Percentiles rank a stretch among this genome's conserved stretches.
Conservation (phyloP, 2,329 filamentous ascomycete genomes). For the Bimuria novae-zelandiae region DNA sequence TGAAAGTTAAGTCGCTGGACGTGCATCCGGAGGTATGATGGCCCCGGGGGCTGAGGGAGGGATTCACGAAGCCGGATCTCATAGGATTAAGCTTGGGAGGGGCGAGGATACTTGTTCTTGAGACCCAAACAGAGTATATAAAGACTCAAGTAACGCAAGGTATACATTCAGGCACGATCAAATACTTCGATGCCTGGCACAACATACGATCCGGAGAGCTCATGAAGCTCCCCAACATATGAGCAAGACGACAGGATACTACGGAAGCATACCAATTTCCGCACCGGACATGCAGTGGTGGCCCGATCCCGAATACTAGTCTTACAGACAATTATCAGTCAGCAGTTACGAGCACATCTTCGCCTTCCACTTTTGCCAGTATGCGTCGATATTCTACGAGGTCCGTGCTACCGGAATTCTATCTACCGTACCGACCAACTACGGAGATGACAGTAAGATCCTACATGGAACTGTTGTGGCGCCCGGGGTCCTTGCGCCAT, state of each 20-base stretch:
- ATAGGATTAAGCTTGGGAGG: no score
- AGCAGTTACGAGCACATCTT: slow-evolving; percentile 43
- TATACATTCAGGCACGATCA: slow-evolving; percentile 41
- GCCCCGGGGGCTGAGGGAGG: no score
- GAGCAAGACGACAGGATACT: slow-evolving; percentile 63
- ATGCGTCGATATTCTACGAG: slow-evolving; percentile 48
- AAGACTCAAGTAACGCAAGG: no score
- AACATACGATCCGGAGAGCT: slow-evolving; percentile 42
- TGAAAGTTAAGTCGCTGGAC: no score
- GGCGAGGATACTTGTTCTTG: no score
- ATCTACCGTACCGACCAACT: slow-evolving; percentile 46
- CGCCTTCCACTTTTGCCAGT: slow-evolving; percentile 49
- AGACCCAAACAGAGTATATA: no score
- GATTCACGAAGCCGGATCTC: no score
- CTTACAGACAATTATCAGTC: slow-evolving; percentile 33
- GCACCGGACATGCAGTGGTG: slow-evolving; percentile 26
- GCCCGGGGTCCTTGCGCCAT: slow-evolving; percentile 49
- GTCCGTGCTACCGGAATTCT: slow-evolving; percentile 52
- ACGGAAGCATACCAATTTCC: slow-evolving; percentile 38
- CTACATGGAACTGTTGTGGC: slow-evolving; percentile 49
- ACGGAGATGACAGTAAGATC: slow-evolving; percentile 31
- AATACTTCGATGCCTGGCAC: slow-evolving; percentile 50
- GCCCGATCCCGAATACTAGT: slow-evolving; percentile 28
- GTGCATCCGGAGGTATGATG: no score
- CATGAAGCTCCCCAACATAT: slow-evolving; percentile 49